phyloP scores from a whole-genome alignment of 352 stramenopile species.

The Globisporangium nunn region DNA sequence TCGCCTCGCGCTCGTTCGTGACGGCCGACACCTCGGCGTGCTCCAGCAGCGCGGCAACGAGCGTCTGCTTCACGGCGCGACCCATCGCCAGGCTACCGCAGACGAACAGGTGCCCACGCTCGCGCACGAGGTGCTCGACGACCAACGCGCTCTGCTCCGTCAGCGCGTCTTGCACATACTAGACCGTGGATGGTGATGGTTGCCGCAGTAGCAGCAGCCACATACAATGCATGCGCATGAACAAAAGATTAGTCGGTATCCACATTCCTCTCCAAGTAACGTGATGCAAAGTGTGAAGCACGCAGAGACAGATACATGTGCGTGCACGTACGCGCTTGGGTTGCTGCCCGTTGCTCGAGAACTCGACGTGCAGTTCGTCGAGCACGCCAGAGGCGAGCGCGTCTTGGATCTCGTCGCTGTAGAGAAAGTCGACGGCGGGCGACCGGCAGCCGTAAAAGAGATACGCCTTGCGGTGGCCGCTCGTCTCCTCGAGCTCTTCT shows the following conservation, averaged over 20 bases:
- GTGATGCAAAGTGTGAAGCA: background rate
- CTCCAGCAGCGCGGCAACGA: slow-evolving; percentile 35
- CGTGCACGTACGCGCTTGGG: slow-evolving; percentile 39
- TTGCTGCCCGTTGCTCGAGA: slow-evolving; percentile 30
- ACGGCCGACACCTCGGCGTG: slow-evolving; percentile 31
- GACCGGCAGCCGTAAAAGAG: slow-evolving; percentile 75
- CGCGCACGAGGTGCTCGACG: slow-evolving; percentile 38
- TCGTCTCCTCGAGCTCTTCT: background rate
- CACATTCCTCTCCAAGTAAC: background rate
- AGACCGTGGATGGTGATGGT: background rate
- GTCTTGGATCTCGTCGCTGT: slow-evolving; percentile 49
- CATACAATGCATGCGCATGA: background rate
- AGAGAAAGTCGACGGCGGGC: slow-evolving; percentile 58
- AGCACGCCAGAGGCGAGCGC: slow-evolving; percentile 36
- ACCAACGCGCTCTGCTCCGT: slow-evolving; percentile 50
- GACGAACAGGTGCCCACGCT: slow-evolving; percentile 63
- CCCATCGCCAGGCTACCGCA: slow-evolving; percentile 79
- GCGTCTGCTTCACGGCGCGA: slow-evolving; percentile 58
- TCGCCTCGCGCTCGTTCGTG: slow-evolving; percentile 27
- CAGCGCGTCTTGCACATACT: slow-evolving; percentile 75
- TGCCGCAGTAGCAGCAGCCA: background rate
- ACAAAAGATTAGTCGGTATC: background rate
- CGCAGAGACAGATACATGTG: background rate
- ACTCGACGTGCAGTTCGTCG: slow-evolving; percentile 47
- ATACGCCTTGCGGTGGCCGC: slow-evolving; percentile 35